Evolutionary conservation across 208 protist genomes (phyloP).

Genomic region (Porcisia hertigi): DNA sequence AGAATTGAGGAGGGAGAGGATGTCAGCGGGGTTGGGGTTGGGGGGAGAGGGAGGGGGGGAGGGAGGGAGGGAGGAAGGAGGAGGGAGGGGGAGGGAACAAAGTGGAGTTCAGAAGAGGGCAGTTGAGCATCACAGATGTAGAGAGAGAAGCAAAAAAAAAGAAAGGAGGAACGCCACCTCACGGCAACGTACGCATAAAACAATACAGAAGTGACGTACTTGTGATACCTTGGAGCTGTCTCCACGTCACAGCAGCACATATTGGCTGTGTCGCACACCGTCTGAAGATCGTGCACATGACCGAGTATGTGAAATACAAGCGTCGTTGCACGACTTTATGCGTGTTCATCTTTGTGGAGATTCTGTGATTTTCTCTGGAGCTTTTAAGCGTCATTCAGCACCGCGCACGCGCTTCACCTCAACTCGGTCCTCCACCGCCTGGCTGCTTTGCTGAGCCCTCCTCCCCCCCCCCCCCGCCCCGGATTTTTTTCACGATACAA

Average conservation of each 20-base stretch:
- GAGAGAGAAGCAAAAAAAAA: background rate
- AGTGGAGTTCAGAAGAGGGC: background rate
- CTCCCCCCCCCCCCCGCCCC: background rate
- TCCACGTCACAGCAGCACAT: background rate
- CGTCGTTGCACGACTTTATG: background rate
- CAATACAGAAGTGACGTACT: background rate
- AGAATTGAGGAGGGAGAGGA: background rate
- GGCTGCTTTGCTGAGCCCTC: background rate
- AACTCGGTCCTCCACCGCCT: background rate
- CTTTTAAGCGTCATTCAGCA: background rate
- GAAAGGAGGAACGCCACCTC: background rate
- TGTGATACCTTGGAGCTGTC: background rate
- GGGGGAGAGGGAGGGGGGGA: too few relatives aligned
- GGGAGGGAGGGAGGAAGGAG: too few relatives aligned
- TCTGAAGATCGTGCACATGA: background rate
- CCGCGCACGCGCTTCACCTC: slow-evolving; percentile 6
- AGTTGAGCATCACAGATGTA: background rate
- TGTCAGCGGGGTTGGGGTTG: background rate
- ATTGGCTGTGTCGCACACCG: background rate
- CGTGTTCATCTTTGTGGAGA: background rate
- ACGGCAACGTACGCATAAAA: background rate
- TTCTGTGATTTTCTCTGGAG: background rate
- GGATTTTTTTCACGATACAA: background rate
- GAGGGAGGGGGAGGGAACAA: background rate
- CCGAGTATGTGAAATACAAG: background rate